Percentiles rank a stretch among this genome's conserved stretches.
phyloP scores from a whole-genome alignment of 495 filamentous ascomycete genomes.

The Elasticomyces elasticus region DNA sequence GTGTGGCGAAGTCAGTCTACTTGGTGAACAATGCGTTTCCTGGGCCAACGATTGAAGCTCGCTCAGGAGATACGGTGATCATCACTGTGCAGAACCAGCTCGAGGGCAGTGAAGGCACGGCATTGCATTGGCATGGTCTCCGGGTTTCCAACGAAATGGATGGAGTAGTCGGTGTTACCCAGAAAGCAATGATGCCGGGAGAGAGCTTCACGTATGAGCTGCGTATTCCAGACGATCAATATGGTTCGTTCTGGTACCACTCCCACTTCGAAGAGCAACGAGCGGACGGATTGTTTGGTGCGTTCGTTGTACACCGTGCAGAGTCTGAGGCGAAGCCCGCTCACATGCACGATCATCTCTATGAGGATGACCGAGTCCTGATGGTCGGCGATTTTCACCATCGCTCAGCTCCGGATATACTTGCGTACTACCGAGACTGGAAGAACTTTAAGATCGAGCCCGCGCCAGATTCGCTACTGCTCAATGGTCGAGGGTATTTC shows the following conservation, averaged over 20 bases:
- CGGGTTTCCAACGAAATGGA: slow-evolving; percentile 2
- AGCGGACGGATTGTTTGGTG: slow-evolving; percentile 15
- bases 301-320: slow-evolving; percentile 10
- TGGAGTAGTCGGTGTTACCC: slow-evolving; percentile 10
- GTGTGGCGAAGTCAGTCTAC: slow-evolving; percentile 19
- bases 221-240: slow-evolving; percentile 5
- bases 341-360: neutral
- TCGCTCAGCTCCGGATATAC: slow-evolving; percentile 28
- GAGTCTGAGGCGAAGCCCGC: slow-evolving; percentile 3
- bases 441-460: slow-evolving; percentile 43
- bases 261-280: slow-evolving; percentile 10
- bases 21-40: slow-evolving; percentile 47
- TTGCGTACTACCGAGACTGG: slow-evolving; percentile 40
- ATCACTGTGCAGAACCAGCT: slow-evolving; percentile 9
- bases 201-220: slow-evolving; percentile 12
- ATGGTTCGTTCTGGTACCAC: slow-evolving; percentile 14
- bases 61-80: slow-evolving; percentile 35
- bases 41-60: slow-evolving; percentile 44
- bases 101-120: slow-evolving; percentile 3
- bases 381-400: slow-evolving; percentile 49
- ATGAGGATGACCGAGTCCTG: slow-evolving; percentile 36
- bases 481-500: slow-evolving; percentile 42
- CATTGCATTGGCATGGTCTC: slow-evolving; percentile 15
- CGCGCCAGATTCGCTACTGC: slow-evolving; percentile 42
- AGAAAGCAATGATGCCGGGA: slow-evolving; percentile 4